Evolutionary conservation across 768 basidiomycete species (phyloP).

Genomic region (Cubamyces sp.): DNA sequence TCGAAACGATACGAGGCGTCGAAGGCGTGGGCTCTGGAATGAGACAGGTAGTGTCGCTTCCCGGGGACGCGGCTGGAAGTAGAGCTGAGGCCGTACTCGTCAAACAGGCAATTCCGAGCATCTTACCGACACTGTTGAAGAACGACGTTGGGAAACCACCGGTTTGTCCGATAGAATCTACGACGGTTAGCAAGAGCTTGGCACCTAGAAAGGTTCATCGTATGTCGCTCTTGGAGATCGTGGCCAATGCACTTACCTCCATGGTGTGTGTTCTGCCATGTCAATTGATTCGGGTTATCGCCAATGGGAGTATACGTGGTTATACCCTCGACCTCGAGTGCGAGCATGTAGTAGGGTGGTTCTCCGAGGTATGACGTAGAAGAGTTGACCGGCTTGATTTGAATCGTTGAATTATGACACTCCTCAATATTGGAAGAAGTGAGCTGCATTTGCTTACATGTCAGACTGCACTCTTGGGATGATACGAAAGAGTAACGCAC

Average conservation of each 20-base stretch:
- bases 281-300: slow-evolving; percentile 35
- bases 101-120: neutral
- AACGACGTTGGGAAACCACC: slow-evolving; percentile 44
- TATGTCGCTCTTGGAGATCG: neutral
- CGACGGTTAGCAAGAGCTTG: slow-evolving; percentile 46
- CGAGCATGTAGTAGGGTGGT: slow-evolving; percentile 48
- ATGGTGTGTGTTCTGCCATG: slow-evolving; percentile 45
- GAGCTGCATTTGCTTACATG: neutral
- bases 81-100: neutral
- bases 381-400: slow-evolving; percentile 30
- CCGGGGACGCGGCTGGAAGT: slow-evolving; percentile 29
- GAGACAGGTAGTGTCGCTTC: slow-evolving; percentile 36
- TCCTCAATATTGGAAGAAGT: slow-evolving; percentile 21
- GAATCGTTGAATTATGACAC: slow-evolving; percentile 31
- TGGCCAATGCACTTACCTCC: slow-evolving; percentile 39
- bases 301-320: slow-evolving; percentile 37
- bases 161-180: slow-evolving; percentile 47
- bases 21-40: slow-evolving; percentile 27
- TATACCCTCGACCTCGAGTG: slow-evolving; percentile 43
- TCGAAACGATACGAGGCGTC: slow-evolving; percentile 41
- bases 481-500: neutral
- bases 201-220: slow-evolving; percentile 39
- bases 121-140: slow-evolving; percentile 44
- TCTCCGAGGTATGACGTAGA: slow-evolving; percentile 29
- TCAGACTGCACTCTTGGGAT: neutral